These are phyloP conservation scores for Hypoxylon sp. DNA, from an alignment of 2,329 filamentous ascomycete species.

Conservation along the genomic window DNA sequence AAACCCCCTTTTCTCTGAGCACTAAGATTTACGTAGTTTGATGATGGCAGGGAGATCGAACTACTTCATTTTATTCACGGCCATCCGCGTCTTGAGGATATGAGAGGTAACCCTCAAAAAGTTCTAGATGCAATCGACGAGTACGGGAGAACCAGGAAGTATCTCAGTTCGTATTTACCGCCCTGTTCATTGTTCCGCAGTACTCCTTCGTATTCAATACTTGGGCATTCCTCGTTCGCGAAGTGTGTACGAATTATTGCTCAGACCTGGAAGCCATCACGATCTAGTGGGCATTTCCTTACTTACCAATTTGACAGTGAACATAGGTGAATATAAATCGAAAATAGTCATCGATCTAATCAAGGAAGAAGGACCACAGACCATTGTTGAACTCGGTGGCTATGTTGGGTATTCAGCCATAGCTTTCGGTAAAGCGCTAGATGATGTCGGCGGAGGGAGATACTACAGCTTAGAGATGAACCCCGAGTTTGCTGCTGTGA, in stretches of 20 bases:
- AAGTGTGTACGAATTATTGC: no score
- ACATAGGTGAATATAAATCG: slow-evolving; percentile 82
- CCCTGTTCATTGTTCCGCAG: neutral
- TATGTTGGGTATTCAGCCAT: slow-evolving; percentile 88
- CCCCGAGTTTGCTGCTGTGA: slow-evolving; percentile 80
- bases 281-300: neutral
- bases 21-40: slow-evolving; percentile 59
- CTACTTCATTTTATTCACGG: slow-evolving; percentile 78
- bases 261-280: neutral
- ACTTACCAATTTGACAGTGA: slow-evolving; percentile 63
- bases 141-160: slow-evolving; percentile 75
- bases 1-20: neutral
- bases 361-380: slow-evolving; percentile 72
- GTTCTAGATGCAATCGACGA: slow-evolving; percentile 80
- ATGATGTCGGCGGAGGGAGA: slow-evolving; percentile 71
- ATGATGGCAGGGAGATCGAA: slow-evolving; percentile 82
- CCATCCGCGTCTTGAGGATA: slow-evolving; percentile 71
- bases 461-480: slow-evolving; percentile 83
- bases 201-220: neutral
- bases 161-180: slow-evolving; percentile 65
- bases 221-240: no score
- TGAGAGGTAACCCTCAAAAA: slow-evolving; percentile 74
- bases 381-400: slow-evolving; percentile 84
- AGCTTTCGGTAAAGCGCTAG: slow-evolving; percentile 77
- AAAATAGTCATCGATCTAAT: slow-evolving; percentile 79